A percentile compares a stretch with the other conserved stretches of the same genome.
These are phyloP conservation scores for Plasmodium coatneyi DNA, from an alignment of 169 alveolate species.

Conservation along the genomic window DNA sequence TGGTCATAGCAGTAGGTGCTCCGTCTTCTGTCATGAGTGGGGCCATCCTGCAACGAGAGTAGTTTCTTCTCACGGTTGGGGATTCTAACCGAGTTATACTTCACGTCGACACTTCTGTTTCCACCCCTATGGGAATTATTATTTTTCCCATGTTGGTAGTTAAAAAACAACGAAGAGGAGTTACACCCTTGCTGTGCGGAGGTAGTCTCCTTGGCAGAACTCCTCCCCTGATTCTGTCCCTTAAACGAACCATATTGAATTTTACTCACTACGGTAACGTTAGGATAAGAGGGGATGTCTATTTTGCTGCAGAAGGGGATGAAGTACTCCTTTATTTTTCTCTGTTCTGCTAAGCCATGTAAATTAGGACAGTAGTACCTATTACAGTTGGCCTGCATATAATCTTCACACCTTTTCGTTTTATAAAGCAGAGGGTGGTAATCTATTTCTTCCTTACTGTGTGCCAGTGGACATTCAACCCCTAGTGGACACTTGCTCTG, in stretches of 20 bases:
- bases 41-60: background rate
- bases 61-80: constrained; percentile 6
- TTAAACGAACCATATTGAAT: constrained; percentile 73
- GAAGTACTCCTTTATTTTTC: constrained; percentile 82
- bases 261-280: constrained; percentile 86
- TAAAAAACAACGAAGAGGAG: background rate
- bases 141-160: background rate
- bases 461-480: constrained; percentile 89
- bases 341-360: constrained; percentile 89
- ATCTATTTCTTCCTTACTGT: constrained; percentile 86
- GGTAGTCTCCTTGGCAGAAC: background rate
- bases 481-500: constrained; percentile 84
- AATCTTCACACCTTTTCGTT: constrained; percentile 84
- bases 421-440: constrained; percentile 89
- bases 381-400: constrained; percentile 85
- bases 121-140: background rate
- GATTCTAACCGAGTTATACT: constrained; percentile 1
- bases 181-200: background rate
- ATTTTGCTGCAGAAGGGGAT: constrained; percentile 84
- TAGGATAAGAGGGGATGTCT: constrained; percentile 81
- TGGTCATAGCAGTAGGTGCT: background rate
- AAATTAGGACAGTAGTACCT: constrained; percentile 88
- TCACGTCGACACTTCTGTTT: background rate
- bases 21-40: background rate
- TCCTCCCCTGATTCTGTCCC: constrained; percentile 37